These are phyloP conservation scores for Blastobotrys raffinosifermentans DNA, from an alignment of 1,139 yeast genomes.

Conservation along the genomic window DNA sequence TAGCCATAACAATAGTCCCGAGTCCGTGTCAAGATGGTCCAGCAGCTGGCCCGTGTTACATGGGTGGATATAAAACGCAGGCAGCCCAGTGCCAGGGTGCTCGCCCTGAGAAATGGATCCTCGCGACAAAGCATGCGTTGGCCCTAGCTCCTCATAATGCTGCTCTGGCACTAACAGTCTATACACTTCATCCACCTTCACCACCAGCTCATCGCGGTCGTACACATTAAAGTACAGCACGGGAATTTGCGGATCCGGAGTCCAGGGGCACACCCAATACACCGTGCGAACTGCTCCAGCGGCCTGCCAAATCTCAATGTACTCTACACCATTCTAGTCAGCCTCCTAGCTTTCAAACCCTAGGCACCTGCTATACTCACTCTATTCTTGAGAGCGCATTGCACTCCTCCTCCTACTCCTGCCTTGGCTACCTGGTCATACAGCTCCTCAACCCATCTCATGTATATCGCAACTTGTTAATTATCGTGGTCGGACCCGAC, in stretches of 20 bases:
- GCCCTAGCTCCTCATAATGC: background rate
- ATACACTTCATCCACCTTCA: conserved; percentile 10
- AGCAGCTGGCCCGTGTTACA: conserved; percentile 31
- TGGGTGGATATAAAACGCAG: conserved; percentile 35
- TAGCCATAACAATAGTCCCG: conserved; percentile 20
- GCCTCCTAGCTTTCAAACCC: too few relatives aligned
- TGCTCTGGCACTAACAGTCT: background rate
- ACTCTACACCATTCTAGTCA: too few relatives aligned
- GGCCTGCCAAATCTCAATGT: conserved; percentile 2
- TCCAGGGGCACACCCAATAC: conserved; percentile 28
- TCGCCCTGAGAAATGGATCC: conserved; percentile 29
- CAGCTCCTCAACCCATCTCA: too few relatives aligned
- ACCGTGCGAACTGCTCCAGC: conserved; percentile 5
- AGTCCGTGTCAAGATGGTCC: conserved; percentile 7
- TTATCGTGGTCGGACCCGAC: too few relatives aligned
- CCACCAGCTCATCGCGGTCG: conserved; percentile 14
- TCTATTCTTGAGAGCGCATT: too few relatives aligned
- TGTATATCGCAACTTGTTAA: too few relatives aligned
- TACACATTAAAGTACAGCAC: conserved; percentile 28
- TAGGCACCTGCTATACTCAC: too few relatives aligned
- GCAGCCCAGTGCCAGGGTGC: conserved; percentile 31
- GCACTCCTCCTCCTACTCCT: too few relatives aligned
- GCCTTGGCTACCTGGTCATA: too few relatives aligned
- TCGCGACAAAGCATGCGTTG: background rate
- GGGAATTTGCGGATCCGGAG: conserved; percentile 27